A percentile compares a stretch with the other conserved stretches of the same genome.
Evolutionary conservation across 1,284 basidiomycete species (phyloP).

Genomic region (Caloboletus firmus): DNA sequence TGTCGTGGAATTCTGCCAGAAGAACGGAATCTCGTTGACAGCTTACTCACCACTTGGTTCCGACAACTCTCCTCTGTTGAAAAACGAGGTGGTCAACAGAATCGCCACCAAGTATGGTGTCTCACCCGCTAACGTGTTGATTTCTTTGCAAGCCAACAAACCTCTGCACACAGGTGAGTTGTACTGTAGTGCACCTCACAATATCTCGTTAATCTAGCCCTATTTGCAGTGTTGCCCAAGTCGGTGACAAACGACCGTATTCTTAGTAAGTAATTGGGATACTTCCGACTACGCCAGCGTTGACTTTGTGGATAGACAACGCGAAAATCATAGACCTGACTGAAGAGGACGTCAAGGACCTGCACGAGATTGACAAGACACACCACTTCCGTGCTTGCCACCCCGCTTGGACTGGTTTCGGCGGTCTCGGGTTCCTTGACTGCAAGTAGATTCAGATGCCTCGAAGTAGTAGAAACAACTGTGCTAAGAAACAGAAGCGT

Average conservation of each 20-base stretch:
- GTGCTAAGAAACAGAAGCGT: not conserved
- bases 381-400: constrained; percentile 60
- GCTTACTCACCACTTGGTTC: constrained; percentile 81
- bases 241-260: constrained; percentile 63
- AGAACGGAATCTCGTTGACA: constrained; percentile 66
- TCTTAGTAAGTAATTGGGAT: constrained; percentile 37
- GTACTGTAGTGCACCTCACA: not conserved
- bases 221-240: constrained; percentile 54
- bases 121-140: constrained; percentile 55
- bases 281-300: not conserved
- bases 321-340: constrained; percentile 55
- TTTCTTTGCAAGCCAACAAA: constrained; percentile 67
- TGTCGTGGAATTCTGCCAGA: constrained; percentile 57
- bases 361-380: constrained; percentile 57
- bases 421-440: constrained; percentile 61
- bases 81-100: constrained; percentile 52
- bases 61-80: constrained; percentile 69
- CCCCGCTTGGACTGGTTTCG: constrained; percentile 64
- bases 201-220: not conserved
- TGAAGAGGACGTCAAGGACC: constrained; percentile 54
- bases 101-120: constrained; percentile 57
- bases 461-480: not conserved
- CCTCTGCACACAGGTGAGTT: constrained; percentile 51
- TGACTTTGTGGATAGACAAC: constrained; percentile 42
- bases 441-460: constrained; percentile 36